Percentiles rank a stretch among this genome's conserved stretches.
phyloP scores from a whole-genome alignment of 78 protist genomes.

The Tieghemostelium lacteum region DNA sequence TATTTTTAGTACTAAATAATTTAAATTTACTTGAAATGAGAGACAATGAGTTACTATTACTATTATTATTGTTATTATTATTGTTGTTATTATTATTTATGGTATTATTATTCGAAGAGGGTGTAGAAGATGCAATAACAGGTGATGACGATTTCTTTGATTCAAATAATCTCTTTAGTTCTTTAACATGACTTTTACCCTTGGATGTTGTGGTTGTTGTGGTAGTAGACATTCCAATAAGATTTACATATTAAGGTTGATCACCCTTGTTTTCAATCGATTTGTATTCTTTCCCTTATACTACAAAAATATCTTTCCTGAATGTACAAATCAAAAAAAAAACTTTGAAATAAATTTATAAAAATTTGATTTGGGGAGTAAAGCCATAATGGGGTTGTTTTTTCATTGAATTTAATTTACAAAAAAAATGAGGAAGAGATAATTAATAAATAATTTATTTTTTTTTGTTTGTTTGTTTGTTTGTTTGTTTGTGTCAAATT shows the following conservation, averaged over 20 bases:
- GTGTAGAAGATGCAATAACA: background rate
- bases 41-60: background rate
- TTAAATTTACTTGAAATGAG: too few relatives aligned
- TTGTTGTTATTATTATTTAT: constrained; percentile 2
- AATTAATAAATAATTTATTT: too few relatives aligned
- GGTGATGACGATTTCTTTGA: constrained; percentile 43
- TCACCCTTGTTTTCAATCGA: background rate
- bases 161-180: constrained; percentile 72
- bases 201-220: too few relatives aligned
- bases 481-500: too few relatives aligned
- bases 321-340: too few relatives aligned
- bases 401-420: background rate
- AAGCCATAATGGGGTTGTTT: background rate
- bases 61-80: background rate
- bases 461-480: too few relatives aligned
- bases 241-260: background rate
- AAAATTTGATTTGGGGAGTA: too few relatives aligned
- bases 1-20: too few relatives aligned
- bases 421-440: too few relatives aligned
- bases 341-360: too few relatives aligned
- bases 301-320: background rate
- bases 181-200: constrained; percentile 61
- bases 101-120: background rate
- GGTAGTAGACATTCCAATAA: background rate
- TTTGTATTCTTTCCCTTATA: background rate